Evolutionary conservation across 306 rosid species (phyloP).

Genomic region (Glycine latifolia): DNA sequence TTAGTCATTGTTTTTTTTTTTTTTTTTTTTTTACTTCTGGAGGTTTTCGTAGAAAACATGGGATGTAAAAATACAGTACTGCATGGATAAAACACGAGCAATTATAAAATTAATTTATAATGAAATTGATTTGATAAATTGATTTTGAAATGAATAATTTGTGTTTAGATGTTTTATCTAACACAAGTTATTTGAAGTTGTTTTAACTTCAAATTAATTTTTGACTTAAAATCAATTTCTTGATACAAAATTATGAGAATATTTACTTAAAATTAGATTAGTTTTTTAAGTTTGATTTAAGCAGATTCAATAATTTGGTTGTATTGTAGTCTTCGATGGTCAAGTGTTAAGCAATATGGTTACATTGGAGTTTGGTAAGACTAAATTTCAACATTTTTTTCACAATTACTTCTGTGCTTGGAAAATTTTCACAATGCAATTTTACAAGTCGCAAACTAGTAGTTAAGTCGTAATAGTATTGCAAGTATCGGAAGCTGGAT

Average conservation of each 20-base stretch:
- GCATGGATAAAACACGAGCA: constrained; percentile 3
- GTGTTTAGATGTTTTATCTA: background rate
- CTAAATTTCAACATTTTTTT: too few species aligned
- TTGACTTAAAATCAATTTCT: background rate
- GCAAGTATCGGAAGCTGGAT: background rate
- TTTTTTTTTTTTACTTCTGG: constrained; percentile 10
- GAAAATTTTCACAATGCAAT: background rate
- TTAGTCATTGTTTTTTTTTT: background rate
- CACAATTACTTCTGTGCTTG: background rate
- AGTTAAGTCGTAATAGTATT: background rate
- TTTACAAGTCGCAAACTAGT: background rate
- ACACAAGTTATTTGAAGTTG: background rate
- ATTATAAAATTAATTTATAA: background rate
- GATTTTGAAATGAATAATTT: background rate
- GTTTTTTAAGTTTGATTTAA: too few species aligned
- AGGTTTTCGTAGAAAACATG: background rate
- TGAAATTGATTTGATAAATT: too few species aligned
- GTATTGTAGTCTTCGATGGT: background rate
- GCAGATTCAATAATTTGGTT: constrained; percentile 18
- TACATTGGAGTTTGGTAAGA: too few species aligned
- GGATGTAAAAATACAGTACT: constrained; percentile 19
- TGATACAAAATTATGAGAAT: too few species aligned
- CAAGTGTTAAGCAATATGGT: too few species aligned
- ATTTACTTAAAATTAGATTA: too few species aligned
- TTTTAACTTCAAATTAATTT: background rate